Evolutionary conservation across 495 filamentous ascomycete species (phyloP), one percentile per base, ranked within the genome.

Genomic region (Aspergillus biplanus): DNA sequence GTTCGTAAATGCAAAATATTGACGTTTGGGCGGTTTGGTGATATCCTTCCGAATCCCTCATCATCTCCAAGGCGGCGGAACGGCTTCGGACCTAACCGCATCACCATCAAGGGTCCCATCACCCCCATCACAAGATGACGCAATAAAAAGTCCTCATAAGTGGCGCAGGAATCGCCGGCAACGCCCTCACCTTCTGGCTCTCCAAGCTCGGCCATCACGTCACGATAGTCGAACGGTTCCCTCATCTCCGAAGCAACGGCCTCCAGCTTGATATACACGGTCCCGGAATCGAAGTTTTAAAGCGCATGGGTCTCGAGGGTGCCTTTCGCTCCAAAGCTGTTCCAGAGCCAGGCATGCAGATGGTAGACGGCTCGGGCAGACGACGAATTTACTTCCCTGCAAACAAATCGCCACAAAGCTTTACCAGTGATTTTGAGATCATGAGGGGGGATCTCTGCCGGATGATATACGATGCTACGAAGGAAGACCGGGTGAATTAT

Each of bases 391-490:
- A 48, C 44, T 48, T 48, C 44, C 44, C 44, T 48, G 44, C 44
- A 48, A 48, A 48, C 44, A 48, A 48, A 48, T 48, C 44, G 18
- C 27, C 39, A 33, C 67, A 69, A 32, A 63, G 58, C 16, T 71
- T 79, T 21, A 78, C 76, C 13, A 71, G 62, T 42, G 79, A 83
- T 21, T 76, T 58, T 56, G 80, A 82, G 64, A 81, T 83, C 54
- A 76, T 83, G 74, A 63, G 78, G 21, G 78, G 69, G 5, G 78
- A 81, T 66, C 58, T 83, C 7, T 63, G 63, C 27, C 65, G 63
- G 15, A 33, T 80, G 12, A 52, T 80, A 5, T 69, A 78, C 48
- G 72, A 80, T 49, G 70, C 65, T 15, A 77, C 66, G 15, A 64
- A 72, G n/a, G n/a, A n/a, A 33, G 61, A 64, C 33, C 46, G 61